phyloP scores from a whole-genome alignment of 257 asterid species.

The Primulina eburnea region DNA sequence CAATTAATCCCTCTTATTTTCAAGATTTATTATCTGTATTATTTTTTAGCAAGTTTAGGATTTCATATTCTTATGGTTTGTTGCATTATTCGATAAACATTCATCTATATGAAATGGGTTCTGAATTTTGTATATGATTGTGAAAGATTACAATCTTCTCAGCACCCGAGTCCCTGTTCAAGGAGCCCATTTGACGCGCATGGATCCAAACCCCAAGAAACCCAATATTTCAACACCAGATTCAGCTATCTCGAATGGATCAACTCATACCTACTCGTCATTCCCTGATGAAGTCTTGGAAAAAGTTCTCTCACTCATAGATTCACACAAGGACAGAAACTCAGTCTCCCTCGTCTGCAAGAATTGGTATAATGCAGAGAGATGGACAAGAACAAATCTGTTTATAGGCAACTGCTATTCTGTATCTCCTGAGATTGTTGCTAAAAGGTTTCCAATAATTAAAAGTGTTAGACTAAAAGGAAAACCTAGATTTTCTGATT shows the following conservation, averaged over 20 bases:
- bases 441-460: conserved; percentile 53
- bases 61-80: neutral
- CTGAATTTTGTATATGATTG: neutral
- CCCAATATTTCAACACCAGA: conserved; percentile 23
- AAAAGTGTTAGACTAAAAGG: conserved; percentile 57
- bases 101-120: neutral
- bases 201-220: conserved; percentile 41
- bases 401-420: conserved; percentile 65
- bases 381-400: conserved; percentile 58
- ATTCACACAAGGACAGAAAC: conserved; percentile 51
- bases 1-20: neutral
- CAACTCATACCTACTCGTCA: conserved; percentile 27
- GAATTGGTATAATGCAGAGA: conserved; percentile 61
- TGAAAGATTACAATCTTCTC: conserved; percentile 14
- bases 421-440: conserved; percentile 61
- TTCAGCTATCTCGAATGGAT: conserved; percentile 26
- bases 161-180: neutral
- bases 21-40: neutral
- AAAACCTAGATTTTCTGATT: conserved; percentile 64
- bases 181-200: conserved; percentile 17
- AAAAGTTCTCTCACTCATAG: conserved; percentile 45
- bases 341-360: conserved; percentile 60
- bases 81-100: conserved; percentile 13
- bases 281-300: conserved; percentile 70
- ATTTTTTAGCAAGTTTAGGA: neutral